Base-by-base conservation (phyloP, 306 rosid genomes). In the Elaeagnus macrophylla region DNA sequence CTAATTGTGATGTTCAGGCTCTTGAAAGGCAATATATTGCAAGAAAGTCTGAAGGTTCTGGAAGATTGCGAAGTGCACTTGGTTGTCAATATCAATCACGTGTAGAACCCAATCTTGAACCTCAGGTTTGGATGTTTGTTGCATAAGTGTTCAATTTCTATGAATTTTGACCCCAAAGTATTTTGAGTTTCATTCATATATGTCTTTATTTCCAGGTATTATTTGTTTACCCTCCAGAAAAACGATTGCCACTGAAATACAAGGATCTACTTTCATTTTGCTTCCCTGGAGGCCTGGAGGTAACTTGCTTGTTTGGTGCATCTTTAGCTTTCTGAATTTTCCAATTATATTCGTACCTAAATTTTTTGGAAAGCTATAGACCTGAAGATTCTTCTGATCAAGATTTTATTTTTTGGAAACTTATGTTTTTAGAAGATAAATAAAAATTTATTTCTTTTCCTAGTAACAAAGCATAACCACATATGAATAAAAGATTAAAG, bases 201-300 rank as follows among this genome's bases (percentile, higher is more conserved):
- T 3, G 37, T 59, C 37, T 48, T 43, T 45, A 38, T 58, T 68
- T 62, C 42, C 81, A 85, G 95, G 89, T 89, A 54, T 75, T 89
- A 59, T 80, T 89, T 79, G 95, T 75, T 69, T 89, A 89, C 70
- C 97, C 97, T 58, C 89, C 97, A 6, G 97, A 85, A 68, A 89
- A 79, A 64, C 81, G 67, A 64, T 61, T 89, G 61, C 97, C 97
- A 9, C 80, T 85, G 37, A 81, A 85, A 70, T 57, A 70, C 86
- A 85, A 89, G 82, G 89, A 85, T 75, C 89, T 89, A 68, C 73
- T 89, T 72, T 89, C 97, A 48, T 85, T 85, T 69, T 89, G 97
- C 76, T 89, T 89, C 77, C 95, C 97, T 18, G 89, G 86, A 71
- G 97, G 97, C 59, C 52, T 80, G 73, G 89, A 85, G 95, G 99